Evolutionary conservation across 1,284 basidiomycete species (phyloP), one percentile per base, ranked within the genome.

Genomic region (Naganishia cerealis): DNA sequence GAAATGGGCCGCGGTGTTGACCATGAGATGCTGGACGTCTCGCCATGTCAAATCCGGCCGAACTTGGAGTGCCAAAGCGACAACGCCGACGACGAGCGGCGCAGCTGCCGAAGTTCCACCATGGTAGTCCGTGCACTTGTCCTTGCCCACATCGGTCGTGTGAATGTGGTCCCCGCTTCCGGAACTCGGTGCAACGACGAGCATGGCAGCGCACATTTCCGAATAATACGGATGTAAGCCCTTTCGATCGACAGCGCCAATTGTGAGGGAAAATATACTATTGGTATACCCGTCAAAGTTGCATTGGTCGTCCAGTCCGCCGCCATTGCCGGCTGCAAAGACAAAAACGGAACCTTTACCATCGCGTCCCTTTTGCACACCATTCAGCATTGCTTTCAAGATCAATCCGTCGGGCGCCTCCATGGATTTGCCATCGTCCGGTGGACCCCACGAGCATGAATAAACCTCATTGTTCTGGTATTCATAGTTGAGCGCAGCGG

Each of bases 281-380:
- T 99, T 99, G 40, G 96, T 99, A 80, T 99, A 99, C 7, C 96
- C 96, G 74, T 99, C 96, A 78, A 99, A 99, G 80, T 99, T 99
- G 84, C 96, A 99, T 81, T 99, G 96, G 78, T 99, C 96, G 39
- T 90, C 92, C 62, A 85, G 85, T 3, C 87, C 86, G 29, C 92
- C 96, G 26, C 96, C 96, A 77, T 99, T 99, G 0, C 96, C 96
- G 68, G 93, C 94, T 1, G 96, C 96, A 79, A 99, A 99, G 43
- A 99, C 96, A 75, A 91, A 99, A 71, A 99, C 84, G 52, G 90
- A 93, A 2, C 96, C 96, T 76, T 91, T 93, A 26, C 94, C 94
- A 52, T 82, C 86, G 58, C 96, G 87, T 5, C 96, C 96, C 62
- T 92, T 90, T 79, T 92, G 89, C 53, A 97, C 87, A 21, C 96